Evolutionary conservation across 257 asterid species (phyloP), one percentile per base, ranked within the genome.

Genomic region (Paulownia fortunei): DNA sequence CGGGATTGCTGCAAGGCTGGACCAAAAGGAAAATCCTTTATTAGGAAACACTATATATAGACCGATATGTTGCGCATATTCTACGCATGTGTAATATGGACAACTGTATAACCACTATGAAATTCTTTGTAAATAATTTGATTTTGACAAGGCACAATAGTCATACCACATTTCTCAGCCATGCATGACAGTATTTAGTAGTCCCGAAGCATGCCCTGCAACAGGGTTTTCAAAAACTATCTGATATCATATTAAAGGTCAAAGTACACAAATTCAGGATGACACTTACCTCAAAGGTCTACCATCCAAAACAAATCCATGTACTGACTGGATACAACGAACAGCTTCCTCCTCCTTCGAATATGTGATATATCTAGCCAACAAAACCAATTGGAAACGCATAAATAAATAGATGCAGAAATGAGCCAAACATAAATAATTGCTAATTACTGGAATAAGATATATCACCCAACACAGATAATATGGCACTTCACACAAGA

Each of bases 121-220:
- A 37, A 73, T 78, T 27, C 8, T 37, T 81, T 56, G 66, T 42
- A 64, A 69, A 51, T 71, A 34, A 65, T 56, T 75, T 73, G 23
- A 41, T 72, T 30, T 52, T 44, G 0, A 73, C 18, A 26, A 60
- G 80, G 51, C 32, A 36, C 18, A 62, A 61, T 68, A 52, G 82
- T 3, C 85, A 52, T 91, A 93, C 98, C 98, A 83, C 87, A 75
- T 87, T 91, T 83, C 97, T 88, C 84, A 93, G 82, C 98, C 98
- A 93, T 62, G 98, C 97, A 88, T 89, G 98, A 71, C 98, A 93
- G 73, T 91, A 93, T 83, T 93, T 93, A 19, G 98, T 93, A 41
- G 98, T 93, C 70, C 98, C 98, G 59, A 89, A 93, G 82, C 97
- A 93, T 32, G 97, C 98, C 96, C 99, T 95, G 91, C 81, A 83